Conservation (phyloP, 2,329 filamentous ascomycete species). For the Drechslerella dactyloides region DNA sequence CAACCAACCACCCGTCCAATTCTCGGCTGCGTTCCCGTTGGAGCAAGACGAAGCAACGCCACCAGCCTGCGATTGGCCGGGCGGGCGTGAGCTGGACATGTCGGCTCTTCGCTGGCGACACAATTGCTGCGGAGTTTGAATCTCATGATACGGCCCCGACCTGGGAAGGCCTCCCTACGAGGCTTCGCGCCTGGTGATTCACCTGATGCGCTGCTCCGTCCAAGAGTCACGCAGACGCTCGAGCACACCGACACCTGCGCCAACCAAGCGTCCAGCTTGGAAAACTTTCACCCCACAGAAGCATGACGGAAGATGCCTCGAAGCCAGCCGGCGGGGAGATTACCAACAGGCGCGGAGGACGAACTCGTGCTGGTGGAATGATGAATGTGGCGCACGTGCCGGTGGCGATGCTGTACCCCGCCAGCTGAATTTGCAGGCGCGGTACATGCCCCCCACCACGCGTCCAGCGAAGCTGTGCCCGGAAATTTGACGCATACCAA, state of each 20-base stretch:
- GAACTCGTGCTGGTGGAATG: neutral
- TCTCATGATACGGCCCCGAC: conserved; percentile 2
- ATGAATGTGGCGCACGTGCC: neutral
- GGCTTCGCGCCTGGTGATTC: neutral
- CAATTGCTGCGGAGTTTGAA: neutral
- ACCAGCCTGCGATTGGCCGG: neutral
- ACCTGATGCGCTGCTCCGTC: neutral
- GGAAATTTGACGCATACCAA: neutral
- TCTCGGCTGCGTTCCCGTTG: neutral
- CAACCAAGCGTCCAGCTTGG: too few species aligned
- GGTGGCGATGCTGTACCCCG: conserved; percentile 5
- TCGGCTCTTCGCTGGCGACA: conserved; percentile 1
- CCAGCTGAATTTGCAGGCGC: neutral
- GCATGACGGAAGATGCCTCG: too few species aligned
- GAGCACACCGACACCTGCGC: too few species aligned
- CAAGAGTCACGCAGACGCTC: too few species aligned
- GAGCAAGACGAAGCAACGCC: conserved; percentile 4
- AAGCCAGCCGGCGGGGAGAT: too few species aligned
- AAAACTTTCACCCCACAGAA: too few species aligned
- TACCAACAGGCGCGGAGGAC: neutral
- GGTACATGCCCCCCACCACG: neutral
- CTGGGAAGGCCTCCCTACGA: neutral
- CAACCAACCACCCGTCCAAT: conserved; percentile 10
- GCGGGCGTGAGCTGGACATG: neutral
- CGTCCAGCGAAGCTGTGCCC: conserved; percentile 2